Base-by-base conservation (phyloP, 164 flowering plant species). In the Saururus chinensis region DNA sequence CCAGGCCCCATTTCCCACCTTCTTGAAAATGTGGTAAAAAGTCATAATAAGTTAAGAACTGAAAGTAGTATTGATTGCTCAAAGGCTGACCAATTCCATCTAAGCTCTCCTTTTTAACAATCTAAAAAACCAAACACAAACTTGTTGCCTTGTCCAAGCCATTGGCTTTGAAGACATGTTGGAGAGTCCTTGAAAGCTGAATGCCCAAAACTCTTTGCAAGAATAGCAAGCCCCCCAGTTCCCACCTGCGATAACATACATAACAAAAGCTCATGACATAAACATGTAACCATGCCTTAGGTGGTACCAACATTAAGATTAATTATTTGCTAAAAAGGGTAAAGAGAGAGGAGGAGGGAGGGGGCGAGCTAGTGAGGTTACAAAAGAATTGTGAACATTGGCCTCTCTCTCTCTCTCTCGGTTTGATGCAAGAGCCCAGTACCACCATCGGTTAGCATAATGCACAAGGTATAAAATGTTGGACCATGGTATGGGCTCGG, bases 141-240 rank as follows among this genome's bases (percentile, higher is more conserved):
- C 97, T 76, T 37, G 97, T 88, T 61, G 85, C 79, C 76, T 82
- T 84, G 67, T 90, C 97, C 62, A 93, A 89, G 51, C 97, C 95
- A 59, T 77, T 81, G 41, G 84, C 76, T 70, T 82, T 93, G 61
- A 89, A 89, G 61, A 92, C 72, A 48, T 72, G 90, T 62, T 74
- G 86, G 56, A 92, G 74, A 62, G 98, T 92, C 96, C 81, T 85
- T 89, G 74, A 92, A 92, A 63, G 88, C 92, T 17, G 92, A 80
- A 73, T 89, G 98, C 51, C 96, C 97, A 86, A 92, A 92, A 66
- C 98, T 92, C 77, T 92, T 97, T 53, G 97, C 95, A 69, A 92
- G 92, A 71, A 89, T 96, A 68, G 86, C 98, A 70, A 92, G 81
- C 41, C 98, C 98, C 17, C 98, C 97, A 68, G 92, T 88, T 76